These are phyloP conservation scores for Sphagnum fallax DNA, from an alignment of 228 moss, liverwort and hornwort genomes.

Conservation along the genomic window DNA sequence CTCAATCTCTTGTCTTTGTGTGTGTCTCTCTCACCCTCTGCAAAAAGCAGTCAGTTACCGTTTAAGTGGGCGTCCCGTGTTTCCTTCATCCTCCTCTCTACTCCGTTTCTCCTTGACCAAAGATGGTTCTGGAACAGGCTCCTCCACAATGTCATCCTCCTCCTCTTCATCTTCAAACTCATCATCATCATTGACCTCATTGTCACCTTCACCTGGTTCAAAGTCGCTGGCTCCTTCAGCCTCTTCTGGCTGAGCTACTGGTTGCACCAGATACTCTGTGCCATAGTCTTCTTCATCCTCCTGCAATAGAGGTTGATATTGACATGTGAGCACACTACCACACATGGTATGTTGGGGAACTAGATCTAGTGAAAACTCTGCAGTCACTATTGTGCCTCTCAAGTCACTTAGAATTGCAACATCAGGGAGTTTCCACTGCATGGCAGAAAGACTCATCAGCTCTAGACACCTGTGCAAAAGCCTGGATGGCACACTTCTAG, in stretches of 20 bases:
- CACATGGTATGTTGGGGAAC: too few relatives aligned
- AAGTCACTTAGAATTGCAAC: too few relatives aligned
- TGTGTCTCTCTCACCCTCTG: neutral
- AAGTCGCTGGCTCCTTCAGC: constrained; percentile 85
- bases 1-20: too few relatives aligned
- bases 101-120: constrained; percentile 45
- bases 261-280: constrained; percentile 73
- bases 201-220: constrained; percentile 61
- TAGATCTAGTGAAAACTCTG: neutral
- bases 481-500: too few relatives aligned
- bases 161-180: constrained; percentile 47
- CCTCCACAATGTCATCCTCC: constrained; percentile 30
- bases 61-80: constrained; percentile 57
- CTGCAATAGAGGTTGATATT: constrained; percentile 22
- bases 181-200: constrained; percentile 68
- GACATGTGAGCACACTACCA: too few relatives aligned
- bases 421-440: too few relatives aligned
- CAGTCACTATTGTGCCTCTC: neutral
- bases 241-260: constrained; percentile 50
- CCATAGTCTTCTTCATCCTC: constrained; percentile 62
- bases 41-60: constrained; percentile 25
- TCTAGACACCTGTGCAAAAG: too few relatives aligned
- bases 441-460: too few relatives aligned
- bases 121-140: neutral
- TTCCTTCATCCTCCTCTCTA: constrained; percentile 60